These are phyloP conservation scores for Fonsecaea multimorphosa DNA, from an alignment of 2,329 filamentous ascomycete species.

Conservation along the genomic window DNA sequence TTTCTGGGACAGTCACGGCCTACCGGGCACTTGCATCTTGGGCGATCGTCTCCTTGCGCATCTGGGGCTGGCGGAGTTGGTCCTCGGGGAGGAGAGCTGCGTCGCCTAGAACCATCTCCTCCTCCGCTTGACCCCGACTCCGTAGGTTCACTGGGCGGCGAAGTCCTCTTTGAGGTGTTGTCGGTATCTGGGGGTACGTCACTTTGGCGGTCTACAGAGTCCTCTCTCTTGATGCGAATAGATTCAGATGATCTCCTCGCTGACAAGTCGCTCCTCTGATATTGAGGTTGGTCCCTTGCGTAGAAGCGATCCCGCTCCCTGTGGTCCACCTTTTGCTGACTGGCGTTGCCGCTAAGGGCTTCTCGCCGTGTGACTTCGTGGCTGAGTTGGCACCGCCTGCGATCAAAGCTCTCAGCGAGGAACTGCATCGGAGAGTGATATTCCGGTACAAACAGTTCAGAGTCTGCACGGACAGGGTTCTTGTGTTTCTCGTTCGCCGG, in stretches of 20 bases:
- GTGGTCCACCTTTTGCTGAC: neutral
- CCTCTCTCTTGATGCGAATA: neutral
- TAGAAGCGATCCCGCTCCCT: neutral
- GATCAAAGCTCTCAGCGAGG: neutral
- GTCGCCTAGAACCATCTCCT: neutral
- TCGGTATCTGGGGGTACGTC: neutral
- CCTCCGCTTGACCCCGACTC: neutral
- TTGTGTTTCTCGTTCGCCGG: neutral
- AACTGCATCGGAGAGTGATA: neutral
- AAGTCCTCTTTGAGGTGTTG: neutral
- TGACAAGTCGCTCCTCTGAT: neutral
- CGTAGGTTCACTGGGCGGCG: neutral
- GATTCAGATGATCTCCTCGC: neutral
- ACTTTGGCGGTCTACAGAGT: neutral
- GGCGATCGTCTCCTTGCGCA: neutral
- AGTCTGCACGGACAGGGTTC: neutral
- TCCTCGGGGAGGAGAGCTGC: neutral
- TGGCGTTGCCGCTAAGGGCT: neutral
- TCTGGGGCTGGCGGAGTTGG: neutral
- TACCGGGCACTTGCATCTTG: slow-evolving; percentile 32
- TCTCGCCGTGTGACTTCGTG: neutral
- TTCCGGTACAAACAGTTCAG: neutral
- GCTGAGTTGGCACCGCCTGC: neutral
- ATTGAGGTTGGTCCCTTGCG: neutral
- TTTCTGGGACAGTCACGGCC: slow-evolving; percentile 22